These are phyloP conservation scores for Kodamaea anthophila DNA, from an alignment of 1,139 yeast genomes.

Conservation along the genomic window DNA sequence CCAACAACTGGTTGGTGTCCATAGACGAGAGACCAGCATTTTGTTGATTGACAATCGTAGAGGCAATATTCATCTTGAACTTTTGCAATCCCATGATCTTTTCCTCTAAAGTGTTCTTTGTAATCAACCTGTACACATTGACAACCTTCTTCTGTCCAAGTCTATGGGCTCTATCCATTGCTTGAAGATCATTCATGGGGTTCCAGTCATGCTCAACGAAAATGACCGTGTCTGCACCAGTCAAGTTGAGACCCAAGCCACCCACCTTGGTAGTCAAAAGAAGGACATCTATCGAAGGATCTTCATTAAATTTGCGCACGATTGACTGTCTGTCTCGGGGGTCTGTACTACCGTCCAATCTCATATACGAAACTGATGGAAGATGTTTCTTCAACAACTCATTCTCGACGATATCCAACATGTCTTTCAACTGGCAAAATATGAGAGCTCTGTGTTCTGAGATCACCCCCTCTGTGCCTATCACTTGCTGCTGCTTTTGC, in stretches of 20 bases:
- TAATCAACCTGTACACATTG: constrained; percentile 86
- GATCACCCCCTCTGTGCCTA: constrained; percentile 64
- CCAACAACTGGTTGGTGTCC: constrained; percentile 94
- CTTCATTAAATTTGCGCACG: constrained; percentile 88
- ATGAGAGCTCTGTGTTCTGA: constrained; percentile 94
- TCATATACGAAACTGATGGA: constrained; percentile 91
- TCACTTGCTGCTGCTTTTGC: constrained; percentile 28
- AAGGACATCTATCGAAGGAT: constrained; percentile 92
- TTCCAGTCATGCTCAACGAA: constrained; percentile 99
- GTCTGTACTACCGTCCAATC: constrained; percentile 92
- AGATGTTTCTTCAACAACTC: constrained; percentile 76
- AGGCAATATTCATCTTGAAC: constrained; percentile 95
- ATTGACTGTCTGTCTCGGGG: constrained; percentile 88
- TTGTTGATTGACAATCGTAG: constrained; percentile 93
- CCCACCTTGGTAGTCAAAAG: constrained; percentile 95
- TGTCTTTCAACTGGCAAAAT: constrained; percentile 94
- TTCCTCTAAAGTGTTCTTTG: constrained; percentile 90
- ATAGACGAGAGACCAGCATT: constrained; percentile 90
- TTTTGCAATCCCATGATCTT: constrained; percentile 98
- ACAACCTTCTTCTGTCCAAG: constrained; percentile 97
- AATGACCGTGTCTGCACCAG: constrained; percentile 98
- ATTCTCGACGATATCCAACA: constrained; percentile 94
- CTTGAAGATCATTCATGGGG: constrained; percentile 98
- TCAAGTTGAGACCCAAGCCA: constrained; percentile 91
- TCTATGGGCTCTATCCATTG: constrained; percentile 98